A percentile compares a stretch with the other conserved stretches of the same genome.
phyloP scores from a whole-genome alignment of 371 early-diverging fungal genomes.

The Lichtheimia ramosa region DNA sequence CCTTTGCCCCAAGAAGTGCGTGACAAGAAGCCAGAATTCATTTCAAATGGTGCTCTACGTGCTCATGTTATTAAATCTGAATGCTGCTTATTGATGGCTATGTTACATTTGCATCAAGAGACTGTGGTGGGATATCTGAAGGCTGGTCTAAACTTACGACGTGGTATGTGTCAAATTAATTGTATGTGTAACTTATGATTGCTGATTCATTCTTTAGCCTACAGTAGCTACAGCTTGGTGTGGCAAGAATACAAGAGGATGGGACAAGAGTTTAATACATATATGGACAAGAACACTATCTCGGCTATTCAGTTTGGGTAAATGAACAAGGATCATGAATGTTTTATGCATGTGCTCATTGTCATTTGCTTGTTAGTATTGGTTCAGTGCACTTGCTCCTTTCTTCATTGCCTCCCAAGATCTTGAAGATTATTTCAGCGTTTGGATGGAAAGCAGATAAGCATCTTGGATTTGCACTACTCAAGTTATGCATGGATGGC shows the following conservation, averaged over 20 bases:
- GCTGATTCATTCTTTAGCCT: conserved; percentile 22
- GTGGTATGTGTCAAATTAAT: conserved; percentile 32
- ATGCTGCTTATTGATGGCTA: conserved; percentile 49
- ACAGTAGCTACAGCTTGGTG: conserved; percentile 38
- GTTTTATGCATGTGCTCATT: no score
- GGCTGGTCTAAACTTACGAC: conserved; percentile 53
- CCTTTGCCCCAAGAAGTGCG: conserved; percentile 24
- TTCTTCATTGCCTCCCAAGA: conserved; percentile 55
- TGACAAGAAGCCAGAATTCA: conserved; percentile 26
- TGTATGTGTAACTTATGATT: no score
- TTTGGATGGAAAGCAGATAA: conserved; percentile 59
- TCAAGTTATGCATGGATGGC: conserved; percentile 49
- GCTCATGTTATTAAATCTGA: conserved; percentile 57
- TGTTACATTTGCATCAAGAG: conserved; percentile 55
- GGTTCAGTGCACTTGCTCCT: conserved; percentile 57
- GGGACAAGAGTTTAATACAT: conserved; percentile 35
- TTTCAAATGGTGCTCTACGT: conserved; percentile 58
- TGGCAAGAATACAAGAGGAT: conserved; percentile 45
- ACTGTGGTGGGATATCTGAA: conserved; percentile 58
- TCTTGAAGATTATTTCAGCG: conserved; percentile 49
- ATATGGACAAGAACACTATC: conserved; percentile 36
- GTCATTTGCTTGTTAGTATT: conserved; percentile 30
- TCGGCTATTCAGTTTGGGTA: conserved; percentile 47
- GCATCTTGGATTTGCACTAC: conserved; percentile 55
- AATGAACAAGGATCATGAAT: background rate